Evolutionary conservation across 2,329 filamentous ascomycete species (phyloP).

Genomic region (Cylindrodendrum hubeiense): DNA sequence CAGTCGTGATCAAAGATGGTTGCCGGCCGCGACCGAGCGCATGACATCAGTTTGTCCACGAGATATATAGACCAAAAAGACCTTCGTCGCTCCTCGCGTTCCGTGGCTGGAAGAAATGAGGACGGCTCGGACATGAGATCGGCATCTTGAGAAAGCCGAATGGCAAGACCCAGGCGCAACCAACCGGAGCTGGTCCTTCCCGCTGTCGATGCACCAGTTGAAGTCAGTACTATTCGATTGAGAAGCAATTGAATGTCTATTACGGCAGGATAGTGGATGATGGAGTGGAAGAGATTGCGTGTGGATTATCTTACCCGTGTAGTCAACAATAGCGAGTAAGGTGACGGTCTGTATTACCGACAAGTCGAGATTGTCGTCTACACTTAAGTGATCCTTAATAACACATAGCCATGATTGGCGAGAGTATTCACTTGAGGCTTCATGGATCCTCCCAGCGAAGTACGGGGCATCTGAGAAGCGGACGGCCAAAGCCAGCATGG

Average conservation of each 20-base stretch:
- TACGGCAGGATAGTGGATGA: no score
- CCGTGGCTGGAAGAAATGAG: slow-evolving; percentile 27
- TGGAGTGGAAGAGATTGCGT: no score
- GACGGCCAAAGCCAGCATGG: slow-evolving; percentile 12
- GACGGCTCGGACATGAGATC: slow-evolving; percentile 49
- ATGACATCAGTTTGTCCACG: slow-evolving; percentile 52
- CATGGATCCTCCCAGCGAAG: slow-evolving; percentile 14
- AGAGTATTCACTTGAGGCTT: slow-evolving; percentile 25
- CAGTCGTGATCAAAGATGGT: slow-evolving; percentile 50
- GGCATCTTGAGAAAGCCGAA: slow-evolving; percentile 51
- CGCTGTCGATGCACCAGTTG: background rate
- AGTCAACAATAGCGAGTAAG: slow-evolving; percentile 52
- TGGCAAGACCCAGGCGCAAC: slow-evolving; percentile 50
- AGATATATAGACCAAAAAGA: slow-evolving; percentile 56
- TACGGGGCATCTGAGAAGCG: slow-evolving; percentile 19
- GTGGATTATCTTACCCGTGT: slow-evolving; percentile 46
- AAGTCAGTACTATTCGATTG: background rate
- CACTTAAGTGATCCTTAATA: slow-evolving; percentile 27
- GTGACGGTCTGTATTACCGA: slow-evolving; percentile 52
- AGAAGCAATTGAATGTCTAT: background rate
- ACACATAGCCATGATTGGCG: slow-evolving; percentile 26
- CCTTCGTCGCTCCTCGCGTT: slow-evolving; percentile 50
- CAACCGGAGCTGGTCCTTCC: slow-evolving; percentile 45
- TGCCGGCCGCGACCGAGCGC: slow-evolving; percentile 49
- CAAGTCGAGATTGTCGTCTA: slow-evolving; percentile 23